Base-by-base conservation (phyloP, 176 grass and related monocot genomes). In the Rhynchospora pubera region DNA sequence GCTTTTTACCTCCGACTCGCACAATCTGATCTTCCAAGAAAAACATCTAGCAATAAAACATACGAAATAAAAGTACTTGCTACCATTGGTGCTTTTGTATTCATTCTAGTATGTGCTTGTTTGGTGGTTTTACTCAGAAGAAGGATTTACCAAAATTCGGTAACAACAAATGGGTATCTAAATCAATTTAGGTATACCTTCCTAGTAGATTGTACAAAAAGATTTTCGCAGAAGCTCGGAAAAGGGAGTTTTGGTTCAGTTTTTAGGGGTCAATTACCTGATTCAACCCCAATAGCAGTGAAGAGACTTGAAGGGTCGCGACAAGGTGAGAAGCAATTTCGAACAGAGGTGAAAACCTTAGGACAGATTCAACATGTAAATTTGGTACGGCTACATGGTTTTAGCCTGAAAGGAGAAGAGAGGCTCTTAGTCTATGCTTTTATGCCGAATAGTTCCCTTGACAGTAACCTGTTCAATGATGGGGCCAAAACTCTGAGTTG, bases 291-390 rank as follows among this genome's bases (percentile, higher is more conserved):
- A 5, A 82, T 89, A 16, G 87, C 87, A 0, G 87, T 89, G 34
- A 89, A 89, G 87, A 86, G 78, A 66, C 79, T 89, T 9, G 79
- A 83, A 42, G 79, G 84, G 18, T 10, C 83, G 58, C 57, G 30
- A 32, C 88, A 84, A 21, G 88, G 87, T 18, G 87, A 89, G 69
- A 86, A 89, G 58, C 87, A 89, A 34, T 85, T 85, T 45, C 61
- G 74, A 66, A 6, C 75, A 6, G 84, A 85, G 75, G 73, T 85
- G 18, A 80, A 70, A 19, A 85, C 84, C 15, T 26, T 85, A 3
- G 84, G 59, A 46, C 44, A 43, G 1, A 79, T 79, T 22, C 84
- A 85, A 13, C 84, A 85, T 78, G 84, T 85, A 3, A 85, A 85
- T 56, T 57, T 85, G 14, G 70, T 85, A 65, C 14, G 74, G 0